phyloP scores from a whole-genome alignment of 108 stramenopile genomes.

The Cyclotella sp. region DNA sequence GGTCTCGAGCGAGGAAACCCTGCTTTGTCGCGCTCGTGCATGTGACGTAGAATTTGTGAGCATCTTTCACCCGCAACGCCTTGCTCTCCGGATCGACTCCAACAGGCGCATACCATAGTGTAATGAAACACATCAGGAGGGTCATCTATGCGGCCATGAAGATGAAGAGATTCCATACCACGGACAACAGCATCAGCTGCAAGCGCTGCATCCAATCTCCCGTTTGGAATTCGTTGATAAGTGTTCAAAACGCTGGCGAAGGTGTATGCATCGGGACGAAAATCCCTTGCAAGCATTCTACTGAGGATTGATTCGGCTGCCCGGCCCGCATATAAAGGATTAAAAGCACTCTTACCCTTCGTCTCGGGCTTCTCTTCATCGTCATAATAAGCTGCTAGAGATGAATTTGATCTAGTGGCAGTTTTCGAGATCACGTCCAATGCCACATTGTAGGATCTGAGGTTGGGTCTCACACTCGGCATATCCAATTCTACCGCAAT shows the following conservation, averaged over 20 bases:
- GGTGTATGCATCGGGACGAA: conserved; percentile 62
- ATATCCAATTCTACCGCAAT: conserved; percentile 59
- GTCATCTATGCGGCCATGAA: conserved; percentile 55
- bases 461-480: conserved; percentile 55
- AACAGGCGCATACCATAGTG: conserved; percentile 69
- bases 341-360: conserved; percentile 2
- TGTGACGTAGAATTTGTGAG: conserved; percentile 64
- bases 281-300: conserved; percentile 36
- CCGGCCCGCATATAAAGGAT: conserved; percentile 44
- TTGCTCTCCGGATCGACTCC: conserved; percentile 59
- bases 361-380: background rate
- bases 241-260: conserved; percentile 66
- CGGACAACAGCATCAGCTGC: conserved; percentile 67
- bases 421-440: conserved; percentile 49
- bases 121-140: conserved; percentile 60
- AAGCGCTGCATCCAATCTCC: conserved; percentile 54
- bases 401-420: conserved; percentile 35
- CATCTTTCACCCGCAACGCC: conserved; percentile 56
- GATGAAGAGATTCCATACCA: conserved; percentile 67
- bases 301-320: conserved; percentile 51
- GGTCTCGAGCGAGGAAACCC: conserved; percentile 63
- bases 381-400: conserved; percentile 38
- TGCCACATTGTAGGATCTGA: conserved; percentile 49
- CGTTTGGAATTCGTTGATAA: conserved; percentile 56
- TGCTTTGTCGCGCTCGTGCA: conserved; percentile 55